phyloP scores from a whole-genome alignment of 2,329 filamentous ascomycete species.

The Colletotrichum nymphaeae region DNA sequence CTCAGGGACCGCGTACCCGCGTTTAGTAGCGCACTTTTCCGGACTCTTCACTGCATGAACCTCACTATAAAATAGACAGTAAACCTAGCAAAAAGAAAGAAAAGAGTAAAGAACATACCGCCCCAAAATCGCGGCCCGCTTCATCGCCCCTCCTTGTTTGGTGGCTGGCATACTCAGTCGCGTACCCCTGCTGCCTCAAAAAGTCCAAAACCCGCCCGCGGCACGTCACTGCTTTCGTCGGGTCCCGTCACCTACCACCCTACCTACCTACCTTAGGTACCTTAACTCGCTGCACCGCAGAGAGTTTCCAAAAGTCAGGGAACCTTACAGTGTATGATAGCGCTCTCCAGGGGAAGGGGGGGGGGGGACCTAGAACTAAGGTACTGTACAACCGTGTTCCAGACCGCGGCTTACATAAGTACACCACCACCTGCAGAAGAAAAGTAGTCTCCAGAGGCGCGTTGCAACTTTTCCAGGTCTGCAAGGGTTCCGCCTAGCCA shows the following conservation, averaged over 20 bases:
- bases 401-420: conserved; percentile 30
- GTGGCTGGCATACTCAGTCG: conserved; percentile 28
- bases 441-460: conserved; percentile 28
- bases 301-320: no score
- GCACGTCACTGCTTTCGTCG: neutral
- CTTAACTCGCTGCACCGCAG: no score
- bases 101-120: neutral
- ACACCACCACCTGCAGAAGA: neutral
- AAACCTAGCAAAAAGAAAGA: neutral
- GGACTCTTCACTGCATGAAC: neutral
- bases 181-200: conserved; percentile 27
- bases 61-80: neutral
- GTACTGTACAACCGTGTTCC: neutral
- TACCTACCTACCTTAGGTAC: no score
- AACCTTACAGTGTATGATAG: neutral
- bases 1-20: neutral
- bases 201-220: neutral
- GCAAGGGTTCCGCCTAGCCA: conserved; percentile 25
- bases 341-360: neutral
- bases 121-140: conserved; percentile 13
- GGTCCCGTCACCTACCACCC: no score
- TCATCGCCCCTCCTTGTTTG: conserved; percentile 1
- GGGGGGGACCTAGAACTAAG: no score
- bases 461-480: conserved; percentile 4
- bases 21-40: neutral